Percentiles rank a stretch among this genome's conserved stretches.
phyloP scores from a whole-genome alignment of 805 yeast species.

The Saccharomycopsis schoenii region DNA sequence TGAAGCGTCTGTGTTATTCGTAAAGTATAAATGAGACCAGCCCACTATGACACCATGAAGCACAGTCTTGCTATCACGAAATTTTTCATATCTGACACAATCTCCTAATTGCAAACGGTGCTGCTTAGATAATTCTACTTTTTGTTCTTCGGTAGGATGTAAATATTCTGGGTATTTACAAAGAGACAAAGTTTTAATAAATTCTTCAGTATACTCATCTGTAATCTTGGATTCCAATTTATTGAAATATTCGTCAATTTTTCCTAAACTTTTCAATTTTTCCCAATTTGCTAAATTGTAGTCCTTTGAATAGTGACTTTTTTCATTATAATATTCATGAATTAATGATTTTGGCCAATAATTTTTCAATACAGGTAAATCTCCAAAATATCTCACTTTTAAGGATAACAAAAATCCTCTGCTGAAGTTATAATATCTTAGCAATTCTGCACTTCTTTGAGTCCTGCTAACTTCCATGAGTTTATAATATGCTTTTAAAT shows the following conservation, averaged over 20 bases:
- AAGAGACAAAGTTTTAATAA: background rate
- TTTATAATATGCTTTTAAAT: background rate
- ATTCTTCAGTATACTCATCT: background rate
- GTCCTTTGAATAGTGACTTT: background rate
- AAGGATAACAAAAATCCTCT: background rate
- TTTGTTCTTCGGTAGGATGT: background rate
- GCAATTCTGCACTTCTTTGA: background rate
- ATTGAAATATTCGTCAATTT: background rate
- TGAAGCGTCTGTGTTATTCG: background rate
- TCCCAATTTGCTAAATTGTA: background rate
- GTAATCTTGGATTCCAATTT: background rate
- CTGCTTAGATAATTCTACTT: background rate
- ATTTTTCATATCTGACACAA: background rate
- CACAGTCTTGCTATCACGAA: background rate
- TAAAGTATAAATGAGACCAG: background rate
- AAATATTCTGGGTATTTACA: background rate
- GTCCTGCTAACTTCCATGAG: background rate
- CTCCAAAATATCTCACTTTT: background rate
- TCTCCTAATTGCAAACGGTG: background rate
- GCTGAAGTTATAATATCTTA: background rate
- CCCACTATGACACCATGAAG: background rate
- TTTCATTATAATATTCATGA: background rate
- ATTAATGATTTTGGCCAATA: background rate
- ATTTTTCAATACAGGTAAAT: background rate
- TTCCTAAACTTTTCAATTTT: background rate